phyloP scores from a whole-genome alignment of 2,329 filamentous ascomycete species.

The Paecilomyces variotii region DNA sequence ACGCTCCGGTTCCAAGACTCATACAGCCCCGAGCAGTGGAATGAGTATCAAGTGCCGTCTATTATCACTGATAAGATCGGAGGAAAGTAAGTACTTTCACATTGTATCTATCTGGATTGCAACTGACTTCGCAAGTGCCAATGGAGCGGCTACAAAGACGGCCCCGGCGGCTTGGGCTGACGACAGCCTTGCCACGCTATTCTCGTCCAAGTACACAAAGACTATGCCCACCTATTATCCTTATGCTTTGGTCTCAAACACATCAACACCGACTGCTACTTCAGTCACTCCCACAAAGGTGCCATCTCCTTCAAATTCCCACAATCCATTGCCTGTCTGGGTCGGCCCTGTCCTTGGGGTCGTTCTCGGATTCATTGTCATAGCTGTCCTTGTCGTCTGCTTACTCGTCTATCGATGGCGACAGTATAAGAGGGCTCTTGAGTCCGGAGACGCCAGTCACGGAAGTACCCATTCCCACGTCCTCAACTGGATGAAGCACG shows the following conservation, averaged over 20 bases:
- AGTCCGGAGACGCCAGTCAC: not conserved
- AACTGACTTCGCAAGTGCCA: slow-evolving; percentile 13
- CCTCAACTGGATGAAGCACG: not conserved
- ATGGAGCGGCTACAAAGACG: slow-evolving; percentile 22
- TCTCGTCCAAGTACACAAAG: slow-evolving; percentile 48
- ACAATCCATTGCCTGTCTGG: not conserved
- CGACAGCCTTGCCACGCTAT: slow-evolving; percentile 44
- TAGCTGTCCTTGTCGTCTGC: not conserved
- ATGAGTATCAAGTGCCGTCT: slow-evolving; percentile 21
- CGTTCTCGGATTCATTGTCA: not conserved
- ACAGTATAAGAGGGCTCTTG: not conserved
- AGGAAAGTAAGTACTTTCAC: slow-evolving; percentile 20
- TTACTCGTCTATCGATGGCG: not conserved
- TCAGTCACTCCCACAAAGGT: not conserved
- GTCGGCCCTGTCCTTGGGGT: not conserved
- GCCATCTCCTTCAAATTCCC: not conserved
- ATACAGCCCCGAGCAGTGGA: slow-evolving; percentile 23
- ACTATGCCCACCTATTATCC: slow-evolving; percentile 54
- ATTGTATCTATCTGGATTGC: slow-evolving; percentile 1
- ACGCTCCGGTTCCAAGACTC: slow-evolving; percentile 21
- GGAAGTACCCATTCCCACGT: not conserved
- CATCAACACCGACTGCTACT: not conserved
- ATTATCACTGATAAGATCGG: slow-evolving; percentile 25
- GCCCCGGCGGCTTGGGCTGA: slow-evolving; percentile 39
- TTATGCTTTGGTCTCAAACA: slow-evolving; percentile 30